Evolutionary conservation across 805 yeast genomes (phyloP), one percentile per base, ranked within the genome.

Genomic region (Pichia ethanolica): DNA sequence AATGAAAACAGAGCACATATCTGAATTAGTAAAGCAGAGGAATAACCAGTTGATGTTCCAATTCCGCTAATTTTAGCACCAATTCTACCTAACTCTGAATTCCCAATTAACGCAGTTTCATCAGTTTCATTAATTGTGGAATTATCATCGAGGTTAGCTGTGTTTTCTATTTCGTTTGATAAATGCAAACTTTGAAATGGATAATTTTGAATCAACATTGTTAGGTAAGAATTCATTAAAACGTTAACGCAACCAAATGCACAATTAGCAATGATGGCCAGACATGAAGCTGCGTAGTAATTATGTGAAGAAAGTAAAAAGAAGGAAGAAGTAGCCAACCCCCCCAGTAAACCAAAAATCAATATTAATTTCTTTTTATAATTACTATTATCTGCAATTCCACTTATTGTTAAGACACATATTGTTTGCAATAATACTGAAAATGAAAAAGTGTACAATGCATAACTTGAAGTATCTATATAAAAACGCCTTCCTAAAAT

Each of bases 201-300:
- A 45, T 70, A 69, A 50, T 75, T 74, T 13, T 72, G 65, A 2
- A 80, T 84, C 36, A 86, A 64, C 1, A 77, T 71, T 0, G 93
- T 89, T 40, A 86, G 62, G 55, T 79, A 78, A 1, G 93, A 82
- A 62, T 86, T 86, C 7, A 89, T 90, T 55, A 89, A 83, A 10
- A 86, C 91, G 48, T 82, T 82, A 3, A 83, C 88, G 8, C 85
- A 87, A 1, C 95, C 95, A 64, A 78, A 86, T 26, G 85, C 77
- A 13, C 83, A 71, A 57, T 83, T 86, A 1, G 88, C 83, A 0
- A 81, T 44, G 6, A 84, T 73, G 13, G 86, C 83, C 13, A 82
- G 63, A 0, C 78, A 26, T 0, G 71, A 64, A 1, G 83, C 81
- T n/a, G 71, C 52, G 49, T 78, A 78, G 60, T 75, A 79, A 40